Conservation (phyloP, 768 basidiomycete species). For the Rhizopogon roseolus region DNA sequence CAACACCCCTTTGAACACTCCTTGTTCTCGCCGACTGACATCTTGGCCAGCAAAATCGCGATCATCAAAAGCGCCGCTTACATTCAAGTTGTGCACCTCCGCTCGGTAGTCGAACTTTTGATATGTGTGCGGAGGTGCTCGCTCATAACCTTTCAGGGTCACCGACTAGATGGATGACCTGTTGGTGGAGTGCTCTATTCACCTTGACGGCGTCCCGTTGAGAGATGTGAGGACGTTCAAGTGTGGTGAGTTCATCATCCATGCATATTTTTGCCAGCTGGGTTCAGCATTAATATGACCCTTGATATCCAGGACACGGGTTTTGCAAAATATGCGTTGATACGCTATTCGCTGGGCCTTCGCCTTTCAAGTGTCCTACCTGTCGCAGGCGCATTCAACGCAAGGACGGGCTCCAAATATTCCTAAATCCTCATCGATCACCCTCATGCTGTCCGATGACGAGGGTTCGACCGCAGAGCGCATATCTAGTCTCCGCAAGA, state of each 20-base stretch:
- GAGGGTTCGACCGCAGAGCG: background rate
- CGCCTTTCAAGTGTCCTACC: conserved; percentile 17
- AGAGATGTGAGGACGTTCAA: conserved; percentile 23
- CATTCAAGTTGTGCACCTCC: background rate
- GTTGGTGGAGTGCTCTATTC: conserved; percentile 27
- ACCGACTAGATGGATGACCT: conserved; percentile 11
- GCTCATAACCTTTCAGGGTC: background rate
- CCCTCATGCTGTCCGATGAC: background rate
- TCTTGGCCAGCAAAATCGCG: background rate
- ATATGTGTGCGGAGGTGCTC: background rate
- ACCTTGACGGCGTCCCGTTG: conserved; percentile 22
- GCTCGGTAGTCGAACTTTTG: background rate
- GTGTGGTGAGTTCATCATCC: conserved; percentile 17
- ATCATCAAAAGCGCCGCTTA: background rate
- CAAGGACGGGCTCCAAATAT: conserved; percentile 22
- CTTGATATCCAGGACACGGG: conserved; percentile 24
- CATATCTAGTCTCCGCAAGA: conserved; percentile 2
- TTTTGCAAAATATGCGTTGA: conserved; percentile 26
- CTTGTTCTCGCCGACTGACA: background rate
- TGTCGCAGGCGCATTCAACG: conserved; percentile 23
- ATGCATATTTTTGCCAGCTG: background rate
- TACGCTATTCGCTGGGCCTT: conserved; percentile 12
- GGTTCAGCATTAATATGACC: background rate
- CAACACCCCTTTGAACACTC: background rate
- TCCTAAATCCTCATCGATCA: conserved; percentile 16